These are phyloP conservation scores for Myxozyma kluyveri DNA, from an alignment of 805 yeast genomes.

Conservation along the genomic window DNA sequence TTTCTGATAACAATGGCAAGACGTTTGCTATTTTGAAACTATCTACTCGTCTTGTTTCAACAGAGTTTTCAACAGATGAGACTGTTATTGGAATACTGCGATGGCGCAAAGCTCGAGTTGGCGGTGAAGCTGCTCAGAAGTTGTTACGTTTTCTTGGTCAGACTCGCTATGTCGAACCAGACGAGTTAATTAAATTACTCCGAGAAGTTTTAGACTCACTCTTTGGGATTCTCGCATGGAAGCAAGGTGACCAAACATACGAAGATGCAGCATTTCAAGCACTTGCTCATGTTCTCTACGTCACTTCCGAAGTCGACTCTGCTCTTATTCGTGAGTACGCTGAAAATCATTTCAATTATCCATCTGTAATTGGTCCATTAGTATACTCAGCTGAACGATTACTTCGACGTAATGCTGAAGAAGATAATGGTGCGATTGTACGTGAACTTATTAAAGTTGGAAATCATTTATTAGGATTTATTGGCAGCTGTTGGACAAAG, in stretches of 20 bases:
- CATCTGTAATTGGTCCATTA: conserved; percentile 21
- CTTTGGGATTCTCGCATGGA: conserved; percentile 43
- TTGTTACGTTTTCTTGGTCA: conserved; percentile 20
- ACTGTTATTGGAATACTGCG: conserved; percentile 19
- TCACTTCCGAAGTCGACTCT: conserved; percentile 25
- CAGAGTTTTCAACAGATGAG: conserved; percentile 21
- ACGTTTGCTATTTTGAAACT: conserved; percentile 13
- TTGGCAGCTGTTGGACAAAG: conserved; percentile 17
- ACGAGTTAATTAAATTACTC: conserved; percentile 50
- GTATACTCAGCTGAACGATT: conserved; percentile 17
- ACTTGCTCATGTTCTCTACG: conserved; percentile 32
- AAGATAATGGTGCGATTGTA: conserved; percentile 12
- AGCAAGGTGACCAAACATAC: conserved; percentile 38
- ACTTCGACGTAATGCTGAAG: conserved; percentile 6
- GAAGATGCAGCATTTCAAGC: conserved; percentile 32
- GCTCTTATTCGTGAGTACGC: conserved; percentile 31
- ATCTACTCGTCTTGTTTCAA: conserved; percentile 17
- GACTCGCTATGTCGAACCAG: conserved; percentile 48
- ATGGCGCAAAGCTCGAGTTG: conserved; percentile 18
- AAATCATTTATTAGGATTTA: conserved; percentile 18
- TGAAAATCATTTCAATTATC: conserved; percentile 32
- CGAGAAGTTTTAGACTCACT: conserved; percentile 36
- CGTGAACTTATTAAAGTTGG: conserved; percentile 23
- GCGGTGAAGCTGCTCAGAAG: conserved; percentile 4
- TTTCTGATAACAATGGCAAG: conserved; percentile 3